phyloP scores from a whole-genome alignment of 495 filamentous ascomycete genomes.

The Penicillium taxi region DNA sequence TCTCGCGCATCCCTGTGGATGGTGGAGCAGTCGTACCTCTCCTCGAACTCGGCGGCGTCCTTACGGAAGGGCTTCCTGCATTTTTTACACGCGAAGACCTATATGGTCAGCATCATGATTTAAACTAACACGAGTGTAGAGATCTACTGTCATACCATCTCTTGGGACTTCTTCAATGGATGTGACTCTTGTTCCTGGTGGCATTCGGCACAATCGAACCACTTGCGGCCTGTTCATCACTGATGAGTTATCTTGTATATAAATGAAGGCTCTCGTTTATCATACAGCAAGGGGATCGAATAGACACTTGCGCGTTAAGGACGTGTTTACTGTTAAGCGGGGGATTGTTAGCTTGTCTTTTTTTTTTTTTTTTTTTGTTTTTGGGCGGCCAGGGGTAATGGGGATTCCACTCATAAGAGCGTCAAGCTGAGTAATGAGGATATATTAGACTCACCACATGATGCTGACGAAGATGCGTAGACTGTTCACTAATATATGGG shows the following conservation, averaged over 20 bases:
- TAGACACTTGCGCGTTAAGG: conserved; percentile 93
- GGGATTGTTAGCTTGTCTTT: conserved; percentile 7
- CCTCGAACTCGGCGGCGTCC: conserved; percentile 83
- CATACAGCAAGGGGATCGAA: conserved; percentile 91
- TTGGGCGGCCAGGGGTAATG: not conserved
- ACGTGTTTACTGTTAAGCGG: conserved; percentile 70
- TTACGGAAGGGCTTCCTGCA: conserved; percentile 98
- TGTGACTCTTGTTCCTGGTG: conserved; percentile 77
- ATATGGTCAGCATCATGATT: conserved; percentile 4
- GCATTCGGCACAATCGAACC: conserved; percentile 98
- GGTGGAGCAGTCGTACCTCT: conserved; percentile 44
- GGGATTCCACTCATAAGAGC: not conserved
- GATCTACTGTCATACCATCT: conserved; percentile 55
- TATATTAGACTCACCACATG: conserved; percentile 40
- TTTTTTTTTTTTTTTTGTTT: not conserved
- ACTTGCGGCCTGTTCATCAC: conserved; percentile 63
- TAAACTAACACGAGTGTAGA: not conserved
- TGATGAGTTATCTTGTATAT: conserved; percentile 2
- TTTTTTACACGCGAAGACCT: conserved; percentile 91
- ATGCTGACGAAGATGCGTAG: not conserved
- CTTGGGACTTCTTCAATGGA: conserved; percentile 61
- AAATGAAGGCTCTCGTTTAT: not conserved
- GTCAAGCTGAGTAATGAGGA: conserved; percentile 23
- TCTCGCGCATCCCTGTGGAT: not conserved
- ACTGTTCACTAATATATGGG: conserved; percentile 1